Evolutionary conservation across 345 rosid species (phyloP), one percentile per base, ranked within the genome.

Genomic region (Bruguiera gymnorhiza): DNA sequence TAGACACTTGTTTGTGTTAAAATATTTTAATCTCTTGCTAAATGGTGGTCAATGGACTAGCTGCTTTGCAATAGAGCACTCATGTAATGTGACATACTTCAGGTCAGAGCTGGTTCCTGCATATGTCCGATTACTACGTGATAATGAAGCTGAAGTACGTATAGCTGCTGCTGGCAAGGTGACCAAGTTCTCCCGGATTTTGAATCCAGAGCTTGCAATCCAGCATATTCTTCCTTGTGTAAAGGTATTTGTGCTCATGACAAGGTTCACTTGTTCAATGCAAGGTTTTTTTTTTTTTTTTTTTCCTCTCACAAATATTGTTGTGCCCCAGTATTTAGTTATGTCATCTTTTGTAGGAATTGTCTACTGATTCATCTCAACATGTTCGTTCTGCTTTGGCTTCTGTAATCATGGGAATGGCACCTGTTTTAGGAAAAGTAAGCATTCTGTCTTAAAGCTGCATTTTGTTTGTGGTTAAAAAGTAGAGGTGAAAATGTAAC

Each of bases 321-420:
- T 51, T 32, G 43, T 57, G 20, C 60, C 39, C 52, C 59, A 11
- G 15, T 62, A 11, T 63, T 61, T 65, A 48, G 37, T 32, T 55
- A 66, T 74, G 23, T 70, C 79, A 26, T 67, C 60, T 68, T 61
- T 53, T 73, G 72, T 76, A 94, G 97, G 97, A 94, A 72, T 76
- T 94, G 70, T 92, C 99, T 21, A 83, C 97, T 6, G 97, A 89
- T 86, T 89, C 97, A 72, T 94, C 97, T 30, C 97, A 94, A 71
- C 97, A 91, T 69, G 97, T 94, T 37, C 95, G 97, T 39, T 94
- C 97, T 67, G 98, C 95, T 68, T 83, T 94, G 81, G 97, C 98
- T 73, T 94, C 97, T 11, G 97, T 94, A 68, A 91, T 94, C 76
- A 94, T 91, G 96, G 99, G 99, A 67, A 91, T 94, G 97, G 96